Base-by-base conservation (phyloP, 2,329 filamentous ascomycete species). In the Sporothrix protearum region DNA sequence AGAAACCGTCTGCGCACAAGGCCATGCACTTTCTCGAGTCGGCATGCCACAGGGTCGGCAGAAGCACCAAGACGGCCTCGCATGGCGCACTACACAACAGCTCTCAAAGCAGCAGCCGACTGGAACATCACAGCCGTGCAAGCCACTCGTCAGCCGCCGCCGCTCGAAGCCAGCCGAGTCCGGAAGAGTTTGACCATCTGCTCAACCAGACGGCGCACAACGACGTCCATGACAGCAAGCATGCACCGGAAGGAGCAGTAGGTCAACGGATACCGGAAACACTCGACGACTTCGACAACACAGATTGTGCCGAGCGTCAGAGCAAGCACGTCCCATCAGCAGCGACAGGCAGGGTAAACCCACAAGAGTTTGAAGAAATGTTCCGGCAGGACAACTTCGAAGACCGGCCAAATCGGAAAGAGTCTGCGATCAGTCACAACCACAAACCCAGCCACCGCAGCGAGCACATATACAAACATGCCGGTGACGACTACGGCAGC, bases 11-110 rank as follows among this genome's bases (percentile, higher is more conserved):
- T 0, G 19, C 3, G 2, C 53, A 39, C 25, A 53, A 67, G 14
- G 61, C 59, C 28, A 63, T 53, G 57, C 68, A 51, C 19, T 22
- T 59, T 45, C 42, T 59, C 53, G 68, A 61, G 19, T 33, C 53
- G 16, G 36, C 49, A 9, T 59, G 53, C 28, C 53, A 33, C 39
- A 4, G 36, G 5, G 25, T 22, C n/a, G 39, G 8, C 9, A 12
- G 19, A 1, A 47, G 14, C 42, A 19, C 42, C 10, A 16, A 10
- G 28, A 22, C 57, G 6, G 51, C 51, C 12, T 55, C 51, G 8
- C 8, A 61, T 36, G 57, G 25, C 8, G 1, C 30, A 33, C 33
- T 2, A 8, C 10, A 42, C 10, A 51, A 19, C 22, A 53, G 49
- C 49, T 25, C n/a, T 10, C 22, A 9, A 3, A 22, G 14, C 16